These are phyloP conservation scores for Botrytis tulipae DNA, from an alignment of 2,329 filamentous ascomycete species.

Conservation along the genomic window DNA sequence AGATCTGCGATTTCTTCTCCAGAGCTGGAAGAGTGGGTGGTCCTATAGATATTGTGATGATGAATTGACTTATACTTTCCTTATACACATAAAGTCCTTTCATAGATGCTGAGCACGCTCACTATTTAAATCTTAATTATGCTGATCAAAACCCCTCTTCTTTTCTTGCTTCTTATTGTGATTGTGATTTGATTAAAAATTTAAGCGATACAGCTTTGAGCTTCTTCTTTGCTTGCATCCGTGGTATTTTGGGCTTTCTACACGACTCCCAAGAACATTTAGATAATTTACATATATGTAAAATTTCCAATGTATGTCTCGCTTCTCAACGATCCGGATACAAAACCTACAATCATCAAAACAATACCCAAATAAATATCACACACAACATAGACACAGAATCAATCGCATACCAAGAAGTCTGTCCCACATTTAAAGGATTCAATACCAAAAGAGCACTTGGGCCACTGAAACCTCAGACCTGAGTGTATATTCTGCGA, in stretches of 20 bases:
- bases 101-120: conserved; percentile 16
- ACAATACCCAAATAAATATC: neutral
- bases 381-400: neutral
- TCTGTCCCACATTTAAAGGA: neutral
- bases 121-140: conserved; percentile 16
- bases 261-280: neutral
- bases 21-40: neutral
- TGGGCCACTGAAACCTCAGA: neutral
- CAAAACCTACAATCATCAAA: neutral
- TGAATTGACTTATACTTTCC: conserved; percentile 13
- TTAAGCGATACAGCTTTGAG: neutral
- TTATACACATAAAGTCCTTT: conserved; percentile 11
- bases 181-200: neutral
- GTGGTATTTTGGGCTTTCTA: neutral
- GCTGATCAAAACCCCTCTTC: conserved; percentile 13
- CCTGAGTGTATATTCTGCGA: neutral
- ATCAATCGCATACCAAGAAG: neutral
- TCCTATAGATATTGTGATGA: conserved; percentile 13
- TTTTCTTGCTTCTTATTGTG: neutral
- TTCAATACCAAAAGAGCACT: neutral
- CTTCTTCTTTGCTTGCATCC: neutral
- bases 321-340: neutral
- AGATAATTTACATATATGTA: neutral
- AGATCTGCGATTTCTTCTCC: conserved; percentile 17
- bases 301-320: neutral